A percentile compares a stretch with the other conserved stretches of the same genome.
phyloP scores from a whole-genome alignment of 495 filamentous ascomycete species.

The Penicillium lividum region DNA sequence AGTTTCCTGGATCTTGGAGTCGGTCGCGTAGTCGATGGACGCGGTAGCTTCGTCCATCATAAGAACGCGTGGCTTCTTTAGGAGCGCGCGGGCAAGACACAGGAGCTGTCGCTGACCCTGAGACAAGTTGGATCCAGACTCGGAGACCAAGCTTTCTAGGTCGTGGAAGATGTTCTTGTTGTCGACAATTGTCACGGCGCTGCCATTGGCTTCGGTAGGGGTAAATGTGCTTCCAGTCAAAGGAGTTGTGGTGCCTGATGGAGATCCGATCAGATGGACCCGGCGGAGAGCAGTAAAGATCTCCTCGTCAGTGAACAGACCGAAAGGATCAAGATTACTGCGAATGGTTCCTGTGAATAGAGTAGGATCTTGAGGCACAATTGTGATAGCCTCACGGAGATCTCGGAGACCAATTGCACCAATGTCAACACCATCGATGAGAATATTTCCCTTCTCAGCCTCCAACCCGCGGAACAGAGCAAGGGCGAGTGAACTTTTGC shows the following conservation, averaged over 20 bases:
- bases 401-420: slow-evolving; percentile 85
- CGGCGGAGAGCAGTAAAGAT: slow-evolving; percentile 84
- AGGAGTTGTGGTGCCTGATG: slow-evolving; percentile 47
- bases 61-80: slow-evolving; percentile 87
- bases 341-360: slow-evolving; percentile 95
- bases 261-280: slow-evolving; percentile 82
- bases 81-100: slow-evolving; percentile 89
- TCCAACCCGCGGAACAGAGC: slow-evolving; percentile 98
- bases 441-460: slow-evolving; percentile 84
- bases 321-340: slow-evolving; percentile 93
- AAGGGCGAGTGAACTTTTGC: slow-evolving; percentile 93
- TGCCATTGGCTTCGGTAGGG: slow-evolving; percentile 37
- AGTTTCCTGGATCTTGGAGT: slow-evolving; percentile 93
- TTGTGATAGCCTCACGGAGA: slow-evolving; percentile 90
- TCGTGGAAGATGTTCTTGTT: slow-evolving; percentile 97
- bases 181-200: slow-evolving; percentile 38
- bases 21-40: slow-evolving; percentile 95
- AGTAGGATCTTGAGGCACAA: slow-evolving; percentile 97
- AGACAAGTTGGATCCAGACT: slow-evolving; percentile 93
- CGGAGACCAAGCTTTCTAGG: slow-evolving; percentile 78
- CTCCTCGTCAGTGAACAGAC: slow-evolving; percentile 85
- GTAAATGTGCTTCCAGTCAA: slow-evolving; percentile 39
- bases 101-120: slow-evolving; percentile 96
- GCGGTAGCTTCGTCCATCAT: slow-evolving; percentile 99
- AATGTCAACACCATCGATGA: slow-evolving; percentile 90